Base-by-base conservation (phyloP, 371 early-diverging fungal genomes). In the Mucor sp. region DNA sequence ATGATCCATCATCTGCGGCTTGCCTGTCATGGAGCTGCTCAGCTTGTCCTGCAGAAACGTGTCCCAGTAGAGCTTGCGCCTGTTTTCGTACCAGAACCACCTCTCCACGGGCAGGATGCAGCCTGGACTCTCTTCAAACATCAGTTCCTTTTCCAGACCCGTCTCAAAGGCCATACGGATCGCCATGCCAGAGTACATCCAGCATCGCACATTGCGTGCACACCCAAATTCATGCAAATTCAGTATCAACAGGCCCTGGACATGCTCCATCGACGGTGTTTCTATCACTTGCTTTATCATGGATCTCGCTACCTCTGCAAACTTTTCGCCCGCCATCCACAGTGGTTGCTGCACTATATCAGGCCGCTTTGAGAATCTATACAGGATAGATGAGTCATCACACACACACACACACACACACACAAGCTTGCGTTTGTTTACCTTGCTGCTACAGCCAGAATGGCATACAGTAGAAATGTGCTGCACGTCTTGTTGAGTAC, bases 151-250 rank as follows among this genome's bases (percentile, higher is more conserved):
- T 53, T 89, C 78, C 53, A 89, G 53, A 0, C 79, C 80, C 1
- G 88, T 60, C 28, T 89, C 85, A 17, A 82, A 62, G 2, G 82
- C 80, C 81, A 83, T 84, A 12, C 90, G 78, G 19, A 85, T 77
- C 5, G 90, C 88, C 72, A 89, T 81, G 15, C 89, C 89, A 1
- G 76, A 71, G 70, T 85, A 88, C 83, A 85, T 86, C 89, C 89
- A 90, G 9, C 83, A 77, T 27, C 86, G 70, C 1, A 84, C 77
- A 19, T 77, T 82, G 32, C 79, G 55, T 2, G 72, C 80, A 28
- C 79, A 77, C 14, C 87, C 87, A 63, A 76, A 83, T 21, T 78
- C 80, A 60, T 83, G 74, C 57, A 83, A 47, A n/a, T 69, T 53
- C 43, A 87, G 44, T 14, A 82, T 68, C 14, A 87, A 19, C 0